phyloP scores from a whole-genome alignment of 495 filamentous ascomycete species.

The Neurospora discreta region DNA sequence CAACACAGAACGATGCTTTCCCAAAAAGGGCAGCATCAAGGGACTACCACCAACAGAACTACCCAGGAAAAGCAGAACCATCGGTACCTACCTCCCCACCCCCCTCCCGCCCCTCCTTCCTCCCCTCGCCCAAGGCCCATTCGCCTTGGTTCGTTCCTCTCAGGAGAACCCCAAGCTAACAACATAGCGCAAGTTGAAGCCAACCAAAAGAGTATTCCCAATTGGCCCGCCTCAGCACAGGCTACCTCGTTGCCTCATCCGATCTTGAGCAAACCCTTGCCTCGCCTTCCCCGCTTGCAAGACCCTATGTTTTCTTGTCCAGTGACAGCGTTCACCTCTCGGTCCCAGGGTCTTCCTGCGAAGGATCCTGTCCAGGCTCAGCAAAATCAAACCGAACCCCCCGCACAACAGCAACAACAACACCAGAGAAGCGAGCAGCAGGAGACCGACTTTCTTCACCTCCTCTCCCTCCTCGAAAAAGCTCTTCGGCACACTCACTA shows the following conservation, averaged over 20 bases:
- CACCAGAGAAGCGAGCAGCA: background rate
- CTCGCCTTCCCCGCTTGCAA: background rate
- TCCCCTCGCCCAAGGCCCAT: background rate
- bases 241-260: background rate
- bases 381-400: background rate
- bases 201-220: background rate
- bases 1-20: background rate
- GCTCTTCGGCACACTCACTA: slow-evolving; percentile 26
- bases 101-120: background rate
- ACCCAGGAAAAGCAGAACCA: background rate
- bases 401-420: background rate
- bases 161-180: background rate
- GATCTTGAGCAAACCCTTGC: background rate
- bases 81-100: background rate
- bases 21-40: background rate
- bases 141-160: background rate
- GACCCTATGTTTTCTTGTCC: background rate
- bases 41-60: background rate
- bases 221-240: background rate
- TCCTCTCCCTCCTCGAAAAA: slow-evolving; percentile 22
- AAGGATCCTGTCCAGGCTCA: background rate
- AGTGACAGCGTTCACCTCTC: background rate
- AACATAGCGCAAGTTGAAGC: background rate
- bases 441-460: background rate
- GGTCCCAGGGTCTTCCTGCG: background rate